phyloP scores from a whole-genome alignment of 139 green algal species.

The Chlorella vulgaris region DNA sequence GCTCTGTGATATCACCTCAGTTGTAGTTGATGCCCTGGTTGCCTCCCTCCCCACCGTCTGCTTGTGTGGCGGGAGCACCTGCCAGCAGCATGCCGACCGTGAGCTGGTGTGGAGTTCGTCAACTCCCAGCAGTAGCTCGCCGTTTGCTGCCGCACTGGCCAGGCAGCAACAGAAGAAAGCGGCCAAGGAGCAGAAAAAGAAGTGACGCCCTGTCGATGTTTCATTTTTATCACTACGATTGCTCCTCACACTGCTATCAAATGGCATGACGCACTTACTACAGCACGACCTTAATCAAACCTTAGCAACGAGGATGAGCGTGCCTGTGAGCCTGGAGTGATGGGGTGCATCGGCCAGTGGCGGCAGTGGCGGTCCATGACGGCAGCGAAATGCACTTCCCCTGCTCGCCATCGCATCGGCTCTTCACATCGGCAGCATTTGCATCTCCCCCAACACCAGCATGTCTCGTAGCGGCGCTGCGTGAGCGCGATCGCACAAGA shows the following conservation, averaged over 20 bases:
- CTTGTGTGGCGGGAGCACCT: conserved; percentile 33
- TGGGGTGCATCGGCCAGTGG: no score
- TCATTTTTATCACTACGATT: background rate
- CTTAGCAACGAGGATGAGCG: background rate
- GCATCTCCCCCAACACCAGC: no score
- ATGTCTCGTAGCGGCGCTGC: no score
- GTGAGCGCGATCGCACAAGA: no score
- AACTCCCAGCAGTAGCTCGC: background rate
- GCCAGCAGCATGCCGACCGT: background rate
- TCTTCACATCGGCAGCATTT: no score
- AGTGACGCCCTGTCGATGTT: background rate
- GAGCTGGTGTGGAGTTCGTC: conserved; percentile 10
- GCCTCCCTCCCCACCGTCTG: conserved; percentile 23
- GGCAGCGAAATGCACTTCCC: no score
- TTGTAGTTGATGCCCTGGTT: conserved; percentile 1
- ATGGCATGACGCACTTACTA: no score
- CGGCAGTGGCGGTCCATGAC: no score
- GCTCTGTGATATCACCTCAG: conserved; percentile 5
- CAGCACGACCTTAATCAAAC: no score
- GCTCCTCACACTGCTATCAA: no score
- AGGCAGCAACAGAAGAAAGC: background rate
- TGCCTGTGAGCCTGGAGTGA: no score
- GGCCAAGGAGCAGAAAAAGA: background rate
- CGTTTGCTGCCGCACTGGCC: conserved; percentile 5
- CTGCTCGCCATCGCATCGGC: no score